Base-by-base conservation (phyloP, 306 rosid genomes). In the Lathyrus tuberosus region DNA sequence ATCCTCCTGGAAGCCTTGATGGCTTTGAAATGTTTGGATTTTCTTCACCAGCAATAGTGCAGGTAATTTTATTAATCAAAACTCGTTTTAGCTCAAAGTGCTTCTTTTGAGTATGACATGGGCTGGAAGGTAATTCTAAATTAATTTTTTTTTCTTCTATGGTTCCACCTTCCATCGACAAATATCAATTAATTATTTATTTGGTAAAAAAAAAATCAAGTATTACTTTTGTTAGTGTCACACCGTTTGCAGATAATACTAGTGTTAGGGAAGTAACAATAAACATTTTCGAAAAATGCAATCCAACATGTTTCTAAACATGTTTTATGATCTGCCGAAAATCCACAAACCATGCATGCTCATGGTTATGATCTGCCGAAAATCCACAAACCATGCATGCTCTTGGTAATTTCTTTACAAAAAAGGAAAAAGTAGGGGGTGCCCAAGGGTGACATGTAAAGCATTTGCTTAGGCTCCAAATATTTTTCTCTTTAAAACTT, bases 11-110 rank as follows among this genome's bases (percentile, higher is more conserved):
- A 70, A 95, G 97, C 82, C 89, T 95, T 53, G 99, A 95, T 80
- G 99, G 97, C 35, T 89, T 89, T 76, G 99, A 91, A 79, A 91
- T 95, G 99, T 95, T 95, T 62, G 99, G 99, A 65, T 91, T 95
- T 82, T 87, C 99, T 68, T 89, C 99, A 53, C 99, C 97, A 48
- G 88, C 86, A 62, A 89, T 95, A 37, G 96, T 91, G 80, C 97
- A 95, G 96, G 99, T 95, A 89, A 81, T 75, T 81, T 69, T 52
- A 67, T 53, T 9, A 26, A 43, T 61, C 30, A 44, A 53, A 42
- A 64, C 28, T 62, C 12, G 16, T 54, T 49, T 33, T 31, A 22
- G 51, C 57, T 33, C 62, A 38, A 59, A 46, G 62, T 35, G 65
- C 43, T 74, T 47, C 53, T 49, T 53, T 43, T 58, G 71, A 41